Percentiles rank a stretch among this genome's conserved stretches.
Evolutionary conservation across 257 asterid species (phyloP).

Genomic region (Fraxinus quadrangulata): DNA sequence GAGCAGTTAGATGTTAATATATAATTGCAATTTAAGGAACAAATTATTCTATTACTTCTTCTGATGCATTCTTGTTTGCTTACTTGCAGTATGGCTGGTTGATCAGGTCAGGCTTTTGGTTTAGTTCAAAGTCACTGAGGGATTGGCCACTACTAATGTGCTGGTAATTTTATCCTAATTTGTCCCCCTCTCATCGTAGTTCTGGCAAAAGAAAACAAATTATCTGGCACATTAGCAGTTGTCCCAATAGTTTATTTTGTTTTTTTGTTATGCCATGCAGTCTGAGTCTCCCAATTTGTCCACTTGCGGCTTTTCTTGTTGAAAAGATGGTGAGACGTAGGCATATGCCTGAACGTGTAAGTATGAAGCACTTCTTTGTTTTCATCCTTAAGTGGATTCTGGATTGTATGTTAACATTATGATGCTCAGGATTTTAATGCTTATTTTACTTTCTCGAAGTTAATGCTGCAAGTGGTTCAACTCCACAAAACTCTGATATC

Average conservation of each 20-base stretch:
- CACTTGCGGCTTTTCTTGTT: slow-evolving; percentile 78
- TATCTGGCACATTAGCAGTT: background rate
- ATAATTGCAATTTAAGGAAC: background rate
- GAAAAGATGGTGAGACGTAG: slow-evolving; percentile 69
- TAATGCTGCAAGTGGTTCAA: slow-evolving; percentile 1
- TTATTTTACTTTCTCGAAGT: background rate
- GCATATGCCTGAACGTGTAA: slow-evolving; percentile 64
- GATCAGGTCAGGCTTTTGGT: slow-evolving; percentile 84
- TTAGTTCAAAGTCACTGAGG: slow-evolving; percentile 76
- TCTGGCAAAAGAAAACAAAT: background rate
- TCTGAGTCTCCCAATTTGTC: slow-evolving; percentile 76
- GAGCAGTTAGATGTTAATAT: slow-evolving; percentile 21
- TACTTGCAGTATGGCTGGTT: slow-evolving; percentile 91
- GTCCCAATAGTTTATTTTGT: background rate
- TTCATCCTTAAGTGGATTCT: slow-evolving; percentile 16
- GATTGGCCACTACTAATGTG: slow-evolving; percentile 98
- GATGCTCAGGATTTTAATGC: background rate
- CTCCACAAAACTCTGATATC: background rate
- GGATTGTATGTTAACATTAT: slow-evolving; percentile 2
- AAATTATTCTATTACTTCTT: slow-evolving; percentile 1
- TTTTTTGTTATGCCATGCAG: slow-evolving; percentile 46
- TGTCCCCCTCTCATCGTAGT: background rate
- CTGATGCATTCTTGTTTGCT: slow-evolving; percentile 26
- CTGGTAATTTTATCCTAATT: slow-evolving; percentile 57
- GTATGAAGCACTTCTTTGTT: slow-evolving; percentile 31